A percentile compares a stretch with the other conserved stretches of the same genome.
Evolutionary conservation across 1,284 basidiomycete genomes (phyloP).

Genomic region (Microbotryomycetes sp.): DNA sequence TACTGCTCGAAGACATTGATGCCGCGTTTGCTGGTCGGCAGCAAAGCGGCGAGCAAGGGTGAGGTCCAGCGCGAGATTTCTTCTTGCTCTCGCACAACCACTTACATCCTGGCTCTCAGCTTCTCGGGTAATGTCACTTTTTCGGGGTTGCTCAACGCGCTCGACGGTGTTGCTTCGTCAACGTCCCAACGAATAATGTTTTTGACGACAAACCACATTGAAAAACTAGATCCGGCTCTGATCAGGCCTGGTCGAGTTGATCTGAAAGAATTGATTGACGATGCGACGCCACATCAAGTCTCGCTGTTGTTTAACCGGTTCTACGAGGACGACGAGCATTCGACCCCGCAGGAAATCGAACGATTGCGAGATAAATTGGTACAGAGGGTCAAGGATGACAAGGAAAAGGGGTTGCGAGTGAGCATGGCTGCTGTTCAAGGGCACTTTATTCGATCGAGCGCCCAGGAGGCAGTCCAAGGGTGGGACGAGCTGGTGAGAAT

Average conservation of each 20-base stretch:
- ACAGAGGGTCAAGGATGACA: constrained; percentile 50
- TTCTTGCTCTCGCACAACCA: neutral
- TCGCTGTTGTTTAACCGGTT: constrained; percentile 73
- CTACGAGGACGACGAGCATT: constrained; percentile 51
- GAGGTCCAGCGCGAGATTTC: constrained; percentile 3
- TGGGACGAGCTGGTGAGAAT: constrained; percentile 46
- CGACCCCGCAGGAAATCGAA: constrained; percentile 40
- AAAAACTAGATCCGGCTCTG: constrained; percentile 76
- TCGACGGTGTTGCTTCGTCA: constrained; percentile 94
- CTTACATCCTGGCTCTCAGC: too few relatives aligned
- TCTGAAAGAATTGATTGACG: constrained; percentile 72
- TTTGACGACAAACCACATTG: constrained; percentile 96
- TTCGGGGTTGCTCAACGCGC: constrained; percentile 91
- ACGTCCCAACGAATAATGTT: constrained; percentile 92
- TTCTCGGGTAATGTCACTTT: constrained; percentile 70
- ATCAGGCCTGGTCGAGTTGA: constrained; percentile 94
- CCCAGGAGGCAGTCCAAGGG: constrained; percentile 55
- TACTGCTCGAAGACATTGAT: constrained; percentile 95
- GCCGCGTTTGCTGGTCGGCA: constrained; percentile 93
- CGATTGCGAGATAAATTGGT: constrained; percentile 50
- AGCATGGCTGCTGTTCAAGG: constrained; percentile 94
- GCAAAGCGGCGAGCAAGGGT: constrained; percentile 84
- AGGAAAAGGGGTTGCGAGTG: constrained; percentile 51
- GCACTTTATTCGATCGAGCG: constrained; percentile 71
- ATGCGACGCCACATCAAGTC: constrained; percentile 78